Evolutionary conservation across 2,329 filamentous ascomycete genomes (phyloP).

Genomic region (Cladosporium colombiae): DNA sequence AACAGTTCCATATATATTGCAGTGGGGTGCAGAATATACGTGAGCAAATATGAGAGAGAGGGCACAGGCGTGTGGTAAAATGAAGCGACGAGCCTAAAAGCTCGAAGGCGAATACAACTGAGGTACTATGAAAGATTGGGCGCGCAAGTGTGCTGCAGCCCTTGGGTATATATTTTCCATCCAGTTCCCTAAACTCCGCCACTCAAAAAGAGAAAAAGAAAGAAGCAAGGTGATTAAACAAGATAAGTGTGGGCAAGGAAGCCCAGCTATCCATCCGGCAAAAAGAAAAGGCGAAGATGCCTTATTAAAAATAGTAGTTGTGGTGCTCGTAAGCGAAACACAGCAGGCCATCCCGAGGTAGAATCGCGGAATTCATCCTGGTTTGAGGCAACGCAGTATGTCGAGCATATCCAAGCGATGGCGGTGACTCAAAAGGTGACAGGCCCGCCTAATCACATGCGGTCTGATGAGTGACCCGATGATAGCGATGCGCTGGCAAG

Average conservation of each 20-base stretch:
- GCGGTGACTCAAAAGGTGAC: constrained; percentile 17
- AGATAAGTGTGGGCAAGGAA: not conserved
- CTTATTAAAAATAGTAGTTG: constrained; percentile 6
- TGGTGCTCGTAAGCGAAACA: not conserved
- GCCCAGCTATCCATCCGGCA: not conserved
- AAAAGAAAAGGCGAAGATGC: not conserved
- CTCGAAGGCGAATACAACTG: constrained; percentile 1
- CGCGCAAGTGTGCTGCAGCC: constrained; percentile 18
- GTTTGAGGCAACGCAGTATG: not conserved
- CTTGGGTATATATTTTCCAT: constrained; percentile 17
- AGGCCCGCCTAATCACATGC: constrained; percentile 19
- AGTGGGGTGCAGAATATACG: not conserved
- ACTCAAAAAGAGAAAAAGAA: constrained; percentile 4
- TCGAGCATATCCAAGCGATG: not conserved
- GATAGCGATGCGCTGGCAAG: constrained; percentile 3
- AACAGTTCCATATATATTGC: not conserved
- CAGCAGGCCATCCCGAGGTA: not conserved
- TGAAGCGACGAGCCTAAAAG: constrained; percentile 7
- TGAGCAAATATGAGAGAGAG: not conserved
- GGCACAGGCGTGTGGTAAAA: not conserved
- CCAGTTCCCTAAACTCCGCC: constrained; percentile 13
- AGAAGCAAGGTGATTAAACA: not conserved
- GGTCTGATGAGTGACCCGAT: not conserved
- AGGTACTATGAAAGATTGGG: constrained; percentile 15
- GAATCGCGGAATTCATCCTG: not conserved